A percentile compares a stretch with the other conserved stretches of the same genome.
Conservation (phyloP, 306 rosid genomes). For the Macrotyloma uniflorum region DNA sequence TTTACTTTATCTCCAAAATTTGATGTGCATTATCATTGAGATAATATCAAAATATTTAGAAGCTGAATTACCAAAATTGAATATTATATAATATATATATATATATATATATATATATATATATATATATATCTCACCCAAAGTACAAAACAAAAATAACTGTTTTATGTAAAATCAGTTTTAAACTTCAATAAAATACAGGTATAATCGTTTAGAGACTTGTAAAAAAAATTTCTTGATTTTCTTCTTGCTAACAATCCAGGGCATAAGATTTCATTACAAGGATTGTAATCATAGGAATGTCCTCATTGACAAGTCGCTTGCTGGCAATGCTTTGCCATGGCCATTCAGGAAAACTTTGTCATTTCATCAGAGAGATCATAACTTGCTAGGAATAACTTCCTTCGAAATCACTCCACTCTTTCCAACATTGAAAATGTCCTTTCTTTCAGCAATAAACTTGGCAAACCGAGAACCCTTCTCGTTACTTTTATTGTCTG, state of each 20-base stretch:
- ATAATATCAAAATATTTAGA: neutral
- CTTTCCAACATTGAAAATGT: constrained; percentile 46
- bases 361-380: constrained; percentile 39
- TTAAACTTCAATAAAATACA: neutral
- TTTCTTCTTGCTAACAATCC: constrained; percentile 8
- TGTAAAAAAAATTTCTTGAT: constrained; percentile 19
- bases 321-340: constrained; percentile 19
- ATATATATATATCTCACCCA: no score
- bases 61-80: neutral
- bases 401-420: constrained; percentile 46
- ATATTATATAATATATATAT: no score
- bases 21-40: neutral
- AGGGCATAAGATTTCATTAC: constrained; percentile 3
- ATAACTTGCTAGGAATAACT: constrained; percentile 70
- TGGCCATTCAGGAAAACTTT: constrained; percentile 11
- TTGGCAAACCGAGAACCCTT: constrained; percentile 84
- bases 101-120: no score
- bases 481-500: constrained; percentile 45
- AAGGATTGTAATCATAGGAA: constrained; percentile 13
- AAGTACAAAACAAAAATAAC: neutral
- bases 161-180: neutral
- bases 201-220: constrained; percentile 1
- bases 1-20: neutral
- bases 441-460: constrained; percentile 76
- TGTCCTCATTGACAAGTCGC: neutral